Evolutionary conservation across 2,329 filamentous ascomycete species (phyloP).

Genomic region (Colletotrichum sp.): DNA sequence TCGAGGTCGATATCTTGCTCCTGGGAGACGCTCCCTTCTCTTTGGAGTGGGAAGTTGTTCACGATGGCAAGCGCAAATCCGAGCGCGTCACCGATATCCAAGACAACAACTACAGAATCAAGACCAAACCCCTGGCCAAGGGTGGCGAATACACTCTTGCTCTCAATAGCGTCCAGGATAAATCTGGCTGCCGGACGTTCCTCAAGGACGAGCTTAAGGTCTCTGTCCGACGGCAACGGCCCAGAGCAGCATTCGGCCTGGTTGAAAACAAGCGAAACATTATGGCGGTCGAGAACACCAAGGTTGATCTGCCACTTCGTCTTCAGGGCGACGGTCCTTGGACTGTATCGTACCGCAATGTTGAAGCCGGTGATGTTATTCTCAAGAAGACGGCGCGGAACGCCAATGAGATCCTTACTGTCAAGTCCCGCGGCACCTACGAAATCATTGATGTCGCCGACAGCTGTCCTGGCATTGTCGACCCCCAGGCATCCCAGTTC

Average conservation of each 20-base stretch:
- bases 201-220: slow-evolving; percentile 87
- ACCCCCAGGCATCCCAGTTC: slow-evolving; percentile 75
- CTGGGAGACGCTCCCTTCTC: slow-evolving; percentile 86
- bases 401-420: slow-evolving; percentile 72
- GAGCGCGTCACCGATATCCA: slow-evolving; percentile 69
- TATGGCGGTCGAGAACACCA: slow-evolving; percentile 77
- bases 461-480: slow-evolving; percentile 81
- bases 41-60: slow-evolving; percentile 90
- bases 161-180: slow-evolving; percentile 85
- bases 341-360: slow-evolving; percentile 77
- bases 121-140: slow-evolving; percentile 74
- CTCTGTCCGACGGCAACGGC: slow-evolving; percentile 85
- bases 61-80: slow-evolving; percentile 83
- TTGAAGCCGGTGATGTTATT: slow-evolving; percentile 54
- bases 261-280: slow-evolving; percentile 80
- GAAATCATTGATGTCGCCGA: slow-evolving; percentile 81
- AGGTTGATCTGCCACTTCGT: slow-evolving; percentile 78
- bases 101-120: slow-evolving; percentile 69
- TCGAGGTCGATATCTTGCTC: slow-evolving; percentile 76
- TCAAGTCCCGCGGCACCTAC: slow-evolving; percentile 75
- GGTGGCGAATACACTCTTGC: slow-evolving; percentile 92
- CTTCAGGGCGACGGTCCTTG: slow-evolving; percentile 87
- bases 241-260: slow-evolving; percentile 83
- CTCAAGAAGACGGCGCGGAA: slow-evolving; percentile 54
- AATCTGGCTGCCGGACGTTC: slow-evolving; percentile 83